Conservation (phyloP, 2,329 filamentous ascomycete species). For the Ambrosiella beaveri region DNA sequence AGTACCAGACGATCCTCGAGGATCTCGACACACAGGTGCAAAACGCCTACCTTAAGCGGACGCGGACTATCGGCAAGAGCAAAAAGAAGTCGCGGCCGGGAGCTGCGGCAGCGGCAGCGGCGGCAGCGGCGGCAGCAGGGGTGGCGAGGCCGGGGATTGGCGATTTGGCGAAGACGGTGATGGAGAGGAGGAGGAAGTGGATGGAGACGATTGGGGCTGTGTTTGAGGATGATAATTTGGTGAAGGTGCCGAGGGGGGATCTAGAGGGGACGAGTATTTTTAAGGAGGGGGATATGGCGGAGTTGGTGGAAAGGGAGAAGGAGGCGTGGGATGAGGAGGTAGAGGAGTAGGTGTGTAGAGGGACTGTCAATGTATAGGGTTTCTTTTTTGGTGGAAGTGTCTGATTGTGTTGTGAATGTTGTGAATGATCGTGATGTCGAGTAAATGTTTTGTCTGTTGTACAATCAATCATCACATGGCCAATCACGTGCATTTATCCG, state of each 20-base stretch:
- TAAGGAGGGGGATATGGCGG: conserved; percentile 52
- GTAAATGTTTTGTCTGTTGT: too few species aligned
- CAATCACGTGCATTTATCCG: too few species aligned
- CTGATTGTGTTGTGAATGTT: conserved; percentile 8
- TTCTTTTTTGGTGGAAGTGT: too few species aligned
- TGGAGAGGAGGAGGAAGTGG: conserved; percentile 83
- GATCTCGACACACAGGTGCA: conserved; percentile 92
- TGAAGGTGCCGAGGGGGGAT: conserved; percentile 47
- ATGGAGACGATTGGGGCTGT: conserved; percentile 80
- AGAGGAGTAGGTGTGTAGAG: conserved; percentile 33
- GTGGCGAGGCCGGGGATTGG: conserved; percentile 68
- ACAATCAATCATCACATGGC: too few species aligned
- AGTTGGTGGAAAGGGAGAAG: conserved; percentile 56
- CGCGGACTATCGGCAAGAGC: conserved; percentile 80
- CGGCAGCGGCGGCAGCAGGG: conserved; percentile 41
- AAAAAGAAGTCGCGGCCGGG: conserved; percentile 76
- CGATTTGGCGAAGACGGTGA: conserved; percentile 75
- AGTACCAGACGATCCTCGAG: conserved; percentile 92
- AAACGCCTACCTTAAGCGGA: conserved; percentile 87
- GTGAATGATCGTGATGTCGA: too few species aligned
- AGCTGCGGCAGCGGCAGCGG: conserved; percentile 54
- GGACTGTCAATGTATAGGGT: too few species aligned
- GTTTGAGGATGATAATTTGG: conserved; percentile 66
- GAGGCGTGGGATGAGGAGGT: conserved; percentile 70
- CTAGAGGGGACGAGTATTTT: conserved; percentile 58